Conservation (phyloP, 305 asterid genomes). For the Ruellia speciosa region DNA sequence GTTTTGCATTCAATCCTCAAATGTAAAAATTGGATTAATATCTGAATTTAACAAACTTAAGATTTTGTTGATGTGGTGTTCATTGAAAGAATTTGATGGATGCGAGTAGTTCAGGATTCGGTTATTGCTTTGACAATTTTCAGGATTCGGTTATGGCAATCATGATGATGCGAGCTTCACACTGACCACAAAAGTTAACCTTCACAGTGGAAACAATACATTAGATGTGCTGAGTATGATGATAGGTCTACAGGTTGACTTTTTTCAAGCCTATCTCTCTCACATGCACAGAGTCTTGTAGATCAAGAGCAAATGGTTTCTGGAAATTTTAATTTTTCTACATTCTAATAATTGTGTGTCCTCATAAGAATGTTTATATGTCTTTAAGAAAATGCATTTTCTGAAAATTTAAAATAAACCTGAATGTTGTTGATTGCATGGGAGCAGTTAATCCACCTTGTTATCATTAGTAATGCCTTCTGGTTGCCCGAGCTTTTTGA, state of each 20-base stretch:
- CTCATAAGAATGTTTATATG: no score
- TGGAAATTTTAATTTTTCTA: not conserved
- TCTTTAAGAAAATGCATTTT: no score
- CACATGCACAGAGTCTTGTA: not conserved
- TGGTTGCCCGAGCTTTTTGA: no score
- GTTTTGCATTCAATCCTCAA: no score
- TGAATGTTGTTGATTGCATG: no score
- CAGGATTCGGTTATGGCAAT: constrained; percentile 61
- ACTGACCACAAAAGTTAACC: constrained; percentile 32
- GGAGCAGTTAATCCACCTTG: no score
- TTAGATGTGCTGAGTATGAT: constrained; percentile 66
- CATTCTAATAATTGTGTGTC: not conserved
- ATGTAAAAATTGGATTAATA: no score
- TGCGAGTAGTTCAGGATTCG: constrained; percentile 36
- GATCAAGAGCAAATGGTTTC: not conserved
- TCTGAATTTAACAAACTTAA: no score
- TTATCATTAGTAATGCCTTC: no score
- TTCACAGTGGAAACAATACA: constrained; percentile 49
- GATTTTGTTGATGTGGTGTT: no score
- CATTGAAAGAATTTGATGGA: no score
- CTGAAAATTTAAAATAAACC: no score
- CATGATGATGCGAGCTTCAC: constrained; percentile 60
- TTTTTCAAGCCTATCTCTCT: not conserved
- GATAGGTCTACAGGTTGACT: constrained; percentile 60
- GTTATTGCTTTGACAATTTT: constrained; percentile 19